Evolutionary conservation across 371 early-diverging fungal genomes (phyloP), one percentile per base, ranked within the genome.

Genomic region (Mucor circinelloides): DNA sequence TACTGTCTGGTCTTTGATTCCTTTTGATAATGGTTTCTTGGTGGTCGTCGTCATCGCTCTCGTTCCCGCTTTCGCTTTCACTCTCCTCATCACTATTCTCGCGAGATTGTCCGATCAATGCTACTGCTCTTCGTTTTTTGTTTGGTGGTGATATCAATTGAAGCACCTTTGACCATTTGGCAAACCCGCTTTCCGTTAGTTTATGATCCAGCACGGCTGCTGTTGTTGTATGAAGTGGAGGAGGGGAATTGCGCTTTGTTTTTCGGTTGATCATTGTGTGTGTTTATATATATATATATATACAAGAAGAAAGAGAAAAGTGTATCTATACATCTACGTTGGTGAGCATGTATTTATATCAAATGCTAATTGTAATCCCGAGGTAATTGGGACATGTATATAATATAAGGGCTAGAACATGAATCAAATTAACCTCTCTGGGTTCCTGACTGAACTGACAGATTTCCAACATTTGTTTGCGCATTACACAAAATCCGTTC

Each of bases 111-210:
- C 30, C 58, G 25, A 50, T 34, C 8, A 63, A 27, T 15, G 58
- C 17, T 2, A 58, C 15, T 3, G 69, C 48, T 25, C 60, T 63
- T 63, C 63, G 28, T n/a, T 63, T 68, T 28, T 68, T 68, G n/a
- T 68, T 48, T 2, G 63, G 63, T 31, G 69, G 59, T 7, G 69
- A 68, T 1, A 63, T 36, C 10, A 63, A 17, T 5, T 50, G 63
- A 46, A 68, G 23, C n/a, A 63, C 15, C 31, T 42, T 57, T 1
- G 69, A 40, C 69, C 69, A 68, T 63, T 68, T 63, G 6, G 68
- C 36, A 21, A 55, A 64, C 13, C 56, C 56, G 8, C 32, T 38
- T 2, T 58, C 38, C 2, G 38, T 58, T 2, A 21, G 17, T 23
- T 58, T 58, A 58, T 23, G 15, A 58, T 32, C 25, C 9, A 23